Evolutionary conservation across 2,329 filamentous ascomycete genomes (phyloP), one percentile per base, ranked within the genome.

Genomic region (Fusarium multiceps): DNA sequence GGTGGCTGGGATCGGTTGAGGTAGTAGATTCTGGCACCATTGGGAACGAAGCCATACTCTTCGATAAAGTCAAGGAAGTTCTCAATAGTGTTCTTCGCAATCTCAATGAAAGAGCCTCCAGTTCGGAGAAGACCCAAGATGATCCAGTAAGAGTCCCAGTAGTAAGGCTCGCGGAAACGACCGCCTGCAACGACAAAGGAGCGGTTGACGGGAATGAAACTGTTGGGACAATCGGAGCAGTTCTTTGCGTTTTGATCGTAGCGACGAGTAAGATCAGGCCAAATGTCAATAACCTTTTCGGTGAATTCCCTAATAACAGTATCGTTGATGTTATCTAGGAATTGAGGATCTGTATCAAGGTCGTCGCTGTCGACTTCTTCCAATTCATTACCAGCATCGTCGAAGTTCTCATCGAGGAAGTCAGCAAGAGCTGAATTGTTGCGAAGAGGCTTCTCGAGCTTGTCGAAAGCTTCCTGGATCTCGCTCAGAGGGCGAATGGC

Each of bases 111-210:
- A 46, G 85, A 85, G 40, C 89, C 90, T 18, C 88, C 85, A 0
- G 89, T 91, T 48, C 89, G 85, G 34, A 92, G 78, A 25, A 92
- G 82, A 25, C 90, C 90, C 78, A 90, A 86, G 48, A 92, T 72
- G 50, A 91, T 90, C 89, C 88, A 91, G 80, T 87, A 91, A 32
- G 88, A 89, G 76, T 92, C 89, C 89, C 89, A 92, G 77, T 92
- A 92, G 75, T 92, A 92, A 3, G 88, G 85, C 78, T 92, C 90
- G 34, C 89, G 83, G 81, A 92, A 92, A 30, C 90, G 87, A n/a
- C 90, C 89, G 14, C 89, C 89, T 6, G 89, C 89, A 18, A 92
- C 85, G n/a, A 92, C 88, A 73, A 92, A 92, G 5, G 88, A 89
- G 60, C 88, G 86, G 72, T 90, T 90, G 63, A 92, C 76, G 9